Conservation (phyloP, 805 yeast genomes). For the Lipomyces mesembrius region DNA sequence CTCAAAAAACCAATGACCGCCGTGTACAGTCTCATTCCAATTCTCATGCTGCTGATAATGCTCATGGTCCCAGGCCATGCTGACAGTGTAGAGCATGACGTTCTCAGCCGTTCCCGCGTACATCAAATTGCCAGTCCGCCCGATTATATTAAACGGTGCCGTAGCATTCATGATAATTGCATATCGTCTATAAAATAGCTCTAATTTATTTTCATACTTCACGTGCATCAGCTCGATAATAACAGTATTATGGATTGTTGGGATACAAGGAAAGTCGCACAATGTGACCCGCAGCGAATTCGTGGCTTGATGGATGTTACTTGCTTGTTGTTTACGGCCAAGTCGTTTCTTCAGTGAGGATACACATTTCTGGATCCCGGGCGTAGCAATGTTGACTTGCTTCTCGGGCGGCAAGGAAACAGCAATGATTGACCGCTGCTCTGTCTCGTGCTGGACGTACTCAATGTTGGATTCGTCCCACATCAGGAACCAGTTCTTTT, state of each 20-base stretch:
- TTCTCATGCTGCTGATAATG: constrained; percentile 13
- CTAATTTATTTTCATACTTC: constrained; percentile 19
- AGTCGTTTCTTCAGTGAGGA: constrained; percentile 5
- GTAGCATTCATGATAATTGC: constrained; percentile 29
- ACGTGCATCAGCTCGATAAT: constrained; percentile 25
- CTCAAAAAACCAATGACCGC: constrained; percentile 15
- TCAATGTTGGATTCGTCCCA: constrained; percentile 20
- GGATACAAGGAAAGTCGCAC: constrained; percentile 34
- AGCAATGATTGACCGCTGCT: constrained; percentile 17
- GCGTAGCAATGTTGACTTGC: background rate
- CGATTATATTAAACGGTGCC: constrained; percentile 32
- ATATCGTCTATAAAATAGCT: constrained; percentile 25
- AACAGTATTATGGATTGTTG: constrained; percentile 33
- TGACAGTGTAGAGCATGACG: constrained; percentile 25
- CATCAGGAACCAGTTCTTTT: constrained; percentile 33
- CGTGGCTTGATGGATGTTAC: constrained; percentile 28
- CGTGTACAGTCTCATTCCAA: constrained; percentile 27
- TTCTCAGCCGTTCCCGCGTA: constrained; percentile 25
- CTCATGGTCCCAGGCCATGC: constrained; percentile 25
- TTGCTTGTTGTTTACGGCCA: background rate
- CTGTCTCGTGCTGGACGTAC: constrained; percentile 22
- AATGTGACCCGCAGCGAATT: constrained; percentile 30
- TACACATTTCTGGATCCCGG: constrained; percentile 9
- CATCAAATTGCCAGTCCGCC: constrained; percentile 23
- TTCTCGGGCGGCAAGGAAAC: constrained; percentile 9